Conservation (phyloP, 2,329 filamentous ascomycete species). For the Lachnellula cervina region DNA sequence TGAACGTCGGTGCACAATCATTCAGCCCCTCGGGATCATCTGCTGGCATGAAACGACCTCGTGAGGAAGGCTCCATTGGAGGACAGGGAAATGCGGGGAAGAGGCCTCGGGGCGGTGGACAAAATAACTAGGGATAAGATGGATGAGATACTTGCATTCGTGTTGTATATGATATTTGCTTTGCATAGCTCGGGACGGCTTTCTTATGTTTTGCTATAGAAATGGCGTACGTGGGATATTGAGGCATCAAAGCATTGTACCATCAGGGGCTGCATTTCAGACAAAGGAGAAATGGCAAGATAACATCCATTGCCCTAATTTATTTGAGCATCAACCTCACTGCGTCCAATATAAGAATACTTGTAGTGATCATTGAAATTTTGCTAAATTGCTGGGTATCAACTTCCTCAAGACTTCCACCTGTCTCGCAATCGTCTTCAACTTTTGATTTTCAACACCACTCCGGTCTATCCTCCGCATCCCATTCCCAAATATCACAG, state of each 20-base stretch:
- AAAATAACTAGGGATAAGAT: constrained; percentile 12
- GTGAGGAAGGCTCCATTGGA: constrained; percentile 30
- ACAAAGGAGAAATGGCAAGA: neutral
- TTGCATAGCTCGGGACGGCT: constrained; percentile 23
- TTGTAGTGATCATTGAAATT: constrained; percentile 27
- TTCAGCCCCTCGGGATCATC: constrained; percentile 25
- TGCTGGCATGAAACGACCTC: constrained; percentile 27
- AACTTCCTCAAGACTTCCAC: constrained; percentile 62
- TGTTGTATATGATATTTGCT: constrained; percentile 27
- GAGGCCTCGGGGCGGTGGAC: constrained; percentile 39
- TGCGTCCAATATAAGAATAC: neutral
- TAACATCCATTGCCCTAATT: neutral
- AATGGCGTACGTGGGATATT: constrained; percentile 11
- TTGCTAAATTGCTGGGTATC: constrained; percentile 53
- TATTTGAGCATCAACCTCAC: neutral
- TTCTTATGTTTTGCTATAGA: constrained; percentile 20
- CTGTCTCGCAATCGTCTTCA: constrained; percentile 61
- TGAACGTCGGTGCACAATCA: constrained; percentile 29
- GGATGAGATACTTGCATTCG: constrained; percentile 8
- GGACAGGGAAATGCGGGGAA: constrained; percentile 38
- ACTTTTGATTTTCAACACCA: constrained; percentile 57
- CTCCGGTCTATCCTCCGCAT: constrained; percentile 53
- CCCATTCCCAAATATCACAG: constrained; percentile 65
- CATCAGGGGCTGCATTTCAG: constrained; percentile 1
- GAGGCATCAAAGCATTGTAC: constrained; percentile 8